A percentile compares a stretch with the other conserved stretches of the same genome.
These are phyloP conservation scores for Taphrina betulina DNA, from an alignment of 1,139 yeast species.

Conservation along the genomic window DNA sequence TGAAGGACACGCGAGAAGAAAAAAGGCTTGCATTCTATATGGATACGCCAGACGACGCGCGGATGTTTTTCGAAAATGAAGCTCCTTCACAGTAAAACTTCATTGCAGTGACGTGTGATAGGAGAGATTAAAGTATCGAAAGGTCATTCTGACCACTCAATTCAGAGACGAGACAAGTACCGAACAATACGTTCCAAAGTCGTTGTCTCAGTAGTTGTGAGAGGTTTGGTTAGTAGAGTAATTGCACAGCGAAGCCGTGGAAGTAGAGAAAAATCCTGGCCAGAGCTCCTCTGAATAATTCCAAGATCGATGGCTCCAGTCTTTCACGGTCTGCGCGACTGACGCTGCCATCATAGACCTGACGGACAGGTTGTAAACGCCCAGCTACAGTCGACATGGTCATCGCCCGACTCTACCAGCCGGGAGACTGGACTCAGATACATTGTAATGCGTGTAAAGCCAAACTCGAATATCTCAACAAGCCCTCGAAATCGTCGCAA, in stretches of 20 bases:
- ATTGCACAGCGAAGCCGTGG: too few species aligned
- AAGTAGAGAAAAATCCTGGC: too few species aligned
- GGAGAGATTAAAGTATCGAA: constrained; percentile 27
- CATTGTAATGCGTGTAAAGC: constrained; percentile 5
- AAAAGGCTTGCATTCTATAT: too few species aligned
- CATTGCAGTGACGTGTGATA: constrained; percentile 16
- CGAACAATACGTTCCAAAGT: constrained; percentile 15
- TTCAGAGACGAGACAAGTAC: constrained; percentile 16
- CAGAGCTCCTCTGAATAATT: too few species aligned
- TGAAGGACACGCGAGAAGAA: too few species aligned
- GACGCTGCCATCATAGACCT: too few species aligned
- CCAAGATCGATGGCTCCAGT: too few species aligned
- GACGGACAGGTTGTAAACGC: too few species aligned
- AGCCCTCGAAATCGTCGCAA: constrained; percentile 5
- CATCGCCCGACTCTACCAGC: constrained; percentile 23
- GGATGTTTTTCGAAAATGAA: constrained; percentile 24
- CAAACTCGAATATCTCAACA: constrained; percentile 25
- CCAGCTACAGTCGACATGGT: too few species aligned
- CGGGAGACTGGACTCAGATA: constrained; percentile 28
- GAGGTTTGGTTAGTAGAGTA: too few species aligned
- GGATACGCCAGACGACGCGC: not conserved
- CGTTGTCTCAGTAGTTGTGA: constrained; percentile 1
- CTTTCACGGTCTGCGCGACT: too few species aligned
- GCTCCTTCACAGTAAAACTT: constrained; percentile 24
- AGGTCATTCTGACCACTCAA: constrained; percentile 2